phyloP scores from a whole-genome alignment of 1,284 basidiomycete genomes.

The Anthracocystis panici-leucophaei region DNA sequence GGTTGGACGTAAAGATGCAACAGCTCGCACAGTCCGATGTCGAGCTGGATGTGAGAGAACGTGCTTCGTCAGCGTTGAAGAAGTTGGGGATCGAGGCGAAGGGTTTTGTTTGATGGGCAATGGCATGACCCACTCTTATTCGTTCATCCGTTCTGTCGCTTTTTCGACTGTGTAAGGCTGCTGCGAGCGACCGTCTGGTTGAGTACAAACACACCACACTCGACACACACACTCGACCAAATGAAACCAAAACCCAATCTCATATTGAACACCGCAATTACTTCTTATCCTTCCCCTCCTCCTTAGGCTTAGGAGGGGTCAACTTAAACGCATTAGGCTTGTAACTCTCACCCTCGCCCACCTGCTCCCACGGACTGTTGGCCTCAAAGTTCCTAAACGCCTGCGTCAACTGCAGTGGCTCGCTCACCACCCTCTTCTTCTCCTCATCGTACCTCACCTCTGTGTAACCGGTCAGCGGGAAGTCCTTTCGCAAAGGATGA shows the following conservation, averaged over 20 bases:
- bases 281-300: slow-evolving; percentile 69
- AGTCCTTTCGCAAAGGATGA: slow-evolving; percentile 96
- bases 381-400: slow-evolving; percentile 97
- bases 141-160: no score
- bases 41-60: slow-evolving; percentile 48
- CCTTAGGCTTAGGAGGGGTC: slow-evolving; percentile 70
- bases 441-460: slow-evolving; percentile 99
- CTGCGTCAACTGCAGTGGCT: slow-evolving; percentile 96
- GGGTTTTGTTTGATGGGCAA: slow-evolving; percentile 2
- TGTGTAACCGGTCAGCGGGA: slow-evolving; percentile 95
- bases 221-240: no score
- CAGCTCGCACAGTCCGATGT: slow-evolving; percentile 37
- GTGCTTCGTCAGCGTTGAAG: slow-evolving; percentile 39
- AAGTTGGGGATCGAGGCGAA: slow-evolving; percentile 26
- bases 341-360: slow-evolving; percentile 83
- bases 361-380: slow-evolving; percentile 88
- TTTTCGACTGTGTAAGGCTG: not conserved
- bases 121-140: not conserved
- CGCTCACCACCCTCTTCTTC: slow-evolving; percentile 97
- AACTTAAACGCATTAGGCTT: slow-evolving; percentile 72
- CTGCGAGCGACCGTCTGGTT: not conserved
- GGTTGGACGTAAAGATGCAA: slow-evolving; percentile 35
- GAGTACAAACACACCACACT: no score
- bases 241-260: not conserved
- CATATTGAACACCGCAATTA: slow-evolving; percentile 16